Base-by-base conservation (phyloP, 306 rosid species). In the Cicer bijugum region DNA sequence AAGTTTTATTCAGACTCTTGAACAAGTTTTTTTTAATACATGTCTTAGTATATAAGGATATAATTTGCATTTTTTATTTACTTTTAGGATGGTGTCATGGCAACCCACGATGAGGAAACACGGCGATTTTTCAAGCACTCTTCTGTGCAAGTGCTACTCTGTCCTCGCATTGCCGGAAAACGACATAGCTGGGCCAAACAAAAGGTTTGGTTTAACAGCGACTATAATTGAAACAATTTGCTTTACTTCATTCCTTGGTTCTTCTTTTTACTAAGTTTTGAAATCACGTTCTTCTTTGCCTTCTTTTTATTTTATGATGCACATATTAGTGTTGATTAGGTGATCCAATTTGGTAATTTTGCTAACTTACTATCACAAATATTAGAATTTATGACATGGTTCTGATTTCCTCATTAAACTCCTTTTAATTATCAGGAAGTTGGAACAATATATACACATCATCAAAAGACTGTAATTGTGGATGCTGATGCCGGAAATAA, bases 71-170 rank as follows among this genome's bases (percentile, higher is more conserved):
- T 73, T 42, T 73, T 60, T 73, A 17, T 73, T 60, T 17, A 47
- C 42, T 37, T 72, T 73, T 88, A 94, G 99, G 97, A 91, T 87
- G 99, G 99, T 75, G 84, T 94, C 78, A 94, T 94, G 99, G 89
- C 86, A 82, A 91, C 97, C 68, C 96, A 91, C 81, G 99, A 94
- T 80, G 99, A 94, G 82, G 99, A 94, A 79, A 91, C 94, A 79
- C 88, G 96, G 16, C 88, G 93, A 35, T 94, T 94, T 83, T 94
- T 94, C 86, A 91, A 94, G 80, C 89, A 87, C 46, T 94, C 99
- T 77, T 94, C 99, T 11, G 97, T 94, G 62, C 87, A 90, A 81
- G 97, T 94, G 60, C 80, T 91, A 57, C 99, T 94, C 67, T 89
- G 93, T 78, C 95, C 97, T 43, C 99, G 99, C 58, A 52, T 48